Evolutionary conservation across 1,284 basidiomycete genomes (phyloP).

Genomic region (Hemileia vastatrix): DNA sequence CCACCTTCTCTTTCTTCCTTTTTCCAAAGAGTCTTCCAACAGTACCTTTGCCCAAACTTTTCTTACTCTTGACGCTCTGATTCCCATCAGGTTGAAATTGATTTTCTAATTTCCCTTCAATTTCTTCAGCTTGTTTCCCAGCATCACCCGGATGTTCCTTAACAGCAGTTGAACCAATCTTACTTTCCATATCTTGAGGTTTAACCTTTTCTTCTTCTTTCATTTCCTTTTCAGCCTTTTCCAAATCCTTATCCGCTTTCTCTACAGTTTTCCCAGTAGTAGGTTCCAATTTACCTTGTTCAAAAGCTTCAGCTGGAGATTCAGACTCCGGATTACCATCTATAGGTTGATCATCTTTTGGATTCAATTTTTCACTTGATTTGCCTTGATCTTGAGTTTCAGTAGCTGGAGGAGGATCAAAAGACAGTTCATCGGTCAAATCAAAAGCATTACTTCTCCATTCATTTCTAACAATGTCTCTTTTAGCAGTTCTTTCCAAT

Average conservation of each 20-base stretch:
- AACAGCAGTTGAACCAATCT: neutral
- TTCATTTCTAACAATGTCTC: conserved; percentile 18
- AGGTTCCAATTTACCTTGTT: neutral
- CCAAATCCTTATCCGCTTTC: neutral
- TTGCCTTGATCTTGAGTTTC: neutral
- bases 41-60: neutral
- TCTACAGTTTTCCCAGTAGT: neutral
- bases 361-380: neutral
- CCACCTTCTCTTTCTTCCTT: neutral
- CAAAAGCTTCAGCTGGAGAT: neutral
- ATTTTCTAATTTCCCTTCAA: neutral
- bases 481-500: conserved; percentile 17
- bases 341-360: neutral
- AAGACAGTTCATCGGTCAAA: conserved; percentile 1
- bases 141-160: neutral
- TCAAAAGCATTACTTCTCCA: conserved; percentile 26
- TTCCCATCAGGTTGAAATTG: neutral
- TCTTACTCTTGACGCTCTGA: neutral
- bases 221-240: neutral
- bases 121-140: neutral
- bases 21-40: neutral
- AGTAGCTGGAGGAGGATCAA: neutral
- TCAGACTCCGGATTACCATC: neutral
- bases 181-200: neutral
- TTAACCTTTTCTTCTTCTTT: conserved; percentile 1